phyloP scores from a whole-genome alignment of 208 protist species.

The Trypanosoma cruzi region DNA sequence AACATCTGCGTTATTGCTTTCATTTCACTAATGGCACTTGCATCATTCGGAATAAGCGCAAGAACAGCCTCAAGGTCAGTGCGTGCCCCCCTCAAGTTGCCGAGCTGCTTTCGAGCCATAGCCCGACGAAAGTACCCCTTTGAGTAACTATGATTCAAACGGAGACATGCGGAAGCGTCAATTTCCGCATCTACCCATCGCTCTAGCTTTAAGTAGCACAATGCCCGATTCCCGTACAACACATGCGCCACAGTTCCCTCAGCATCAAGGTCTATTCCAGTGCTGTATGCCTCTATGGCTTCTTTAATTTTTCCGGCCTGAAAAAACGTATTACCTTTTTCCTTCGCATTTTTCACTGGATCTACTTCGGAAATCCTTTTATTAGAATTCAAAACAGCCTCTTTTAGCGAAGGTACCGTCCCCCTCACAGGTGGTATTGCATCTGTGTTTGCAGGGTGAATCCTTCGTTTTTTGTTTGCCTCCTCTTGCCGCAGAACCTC shows the following conservation, averaged over 20 bases:
- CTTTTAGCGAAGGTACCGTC: slow-evolving; percentile 86
- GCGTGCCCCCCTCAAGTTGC: slow-evolving; percentile 85
- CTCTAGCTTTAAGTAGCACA: slow-evolving; percentile 83
- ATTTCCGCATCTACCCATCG: slow-evolving; percentile 79
- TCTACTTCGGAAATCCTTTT: slow-evolving; percentile 33
- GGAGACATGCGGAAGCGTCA: slow-evolving; percentile 78
- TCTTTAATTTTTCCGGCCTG: slow-evolving; percentile 65
- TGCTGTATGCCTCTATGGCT: slow-evolving; percentile 80
- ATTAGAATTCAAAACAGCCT: slow-evolving; percentile 50
- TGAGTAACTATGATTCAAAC: slow-evolving; percentile 79
- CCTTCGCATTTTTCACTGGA: slow-evolving; percentile 70
- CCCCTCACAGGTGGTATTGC: slow-evolving; percentile 77
- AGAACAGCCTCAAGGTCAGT: slow-evolving; percentile 85
- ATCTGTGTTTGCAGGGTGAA: slow-evolving; percentile 6
- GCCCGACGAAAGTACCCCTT: slow-evolving; percentile 91
- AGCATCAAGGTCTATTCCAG: slow-evolving; percentile 86
- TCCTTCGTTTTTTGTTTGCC: slow-evolving; percentile 35
- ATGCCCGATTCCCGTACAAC: slow-evolving; percentile 85
- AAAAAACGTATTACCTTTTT: slow-evolving; percentile 88
- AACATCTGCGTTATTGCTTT: slow-evolving; percentile 75
- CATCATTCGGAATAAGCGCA: slow-evolving; percentile 72
- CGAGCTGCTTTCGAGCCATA: slow-evolving; percentile 78
- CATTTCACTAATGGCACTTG: slow-evolving; percentile 67
- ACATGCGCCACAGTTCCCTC: slow-evolving; percentile 62
- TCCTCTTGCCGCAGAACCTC: slow-evolving; percentile 46